Base-by-base conservation (phyloP, 73 alveolate species). In the Paramecium caudatum region DNA sequence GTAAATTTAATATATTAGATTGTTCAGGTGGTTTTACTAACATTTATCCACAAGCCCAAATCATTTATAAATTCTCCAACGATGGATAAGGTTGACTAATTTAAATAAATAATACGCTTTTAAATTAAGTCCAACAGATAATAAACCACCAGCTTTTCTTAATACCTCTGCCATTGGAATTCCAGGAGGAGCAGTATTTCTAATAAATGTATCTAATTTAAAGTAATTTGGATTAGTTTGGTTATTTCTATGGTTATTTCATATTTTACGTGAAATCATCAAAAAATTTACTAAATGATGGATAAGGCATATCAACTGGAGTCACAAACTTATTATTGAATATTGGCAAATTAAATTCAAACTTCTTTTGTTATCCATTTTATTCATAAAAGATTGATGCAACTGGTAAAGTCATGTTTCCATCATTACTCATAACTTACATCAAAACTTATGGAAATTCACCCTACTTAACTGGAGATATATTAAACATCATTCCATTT, bases 131-230 rank as follows among this genome's bases (percentile, higher is more conserved):
- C 63, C 93, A 9, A 62, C 84, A 50, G 80, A 32, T 47, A 86
- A 70, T n/a, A 86, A 37, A 5, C 93, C 93, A 62, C 93, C 93
- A 17, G 93, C 90, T 41, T 78, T 86, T 63, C 43, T 86, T 1
- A 86, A 46, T 17, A 86, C 84, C 9, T 86, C 93, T 36, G 82
- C 5, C 10, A 85, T 61, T 33, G 90, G 84, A 23, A 85, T 43
- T 23, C 63, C 37, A 0, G 83, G 43, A 41, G 82, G 83, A 36
- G 92, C 90, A 19, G 90, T 47, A 25, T 85, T 85, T 36, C 88
- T 69, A 62, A 85, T 85, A 39, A 62, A 85, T 19, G 92, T 78
- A 63, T 85, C 92, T 41, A 85, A 85, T 85, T 85, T 85, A 46
- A 33, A 43, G 23, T 49, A 85, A 21, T 55, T 85, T n/a, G 32